A percentile compares a stretch with the other conserved stretches of the same genome.
Conservation (phyloP, 768 basidiomycete genomes). For the Auriscalpium vulgare region DNA sequence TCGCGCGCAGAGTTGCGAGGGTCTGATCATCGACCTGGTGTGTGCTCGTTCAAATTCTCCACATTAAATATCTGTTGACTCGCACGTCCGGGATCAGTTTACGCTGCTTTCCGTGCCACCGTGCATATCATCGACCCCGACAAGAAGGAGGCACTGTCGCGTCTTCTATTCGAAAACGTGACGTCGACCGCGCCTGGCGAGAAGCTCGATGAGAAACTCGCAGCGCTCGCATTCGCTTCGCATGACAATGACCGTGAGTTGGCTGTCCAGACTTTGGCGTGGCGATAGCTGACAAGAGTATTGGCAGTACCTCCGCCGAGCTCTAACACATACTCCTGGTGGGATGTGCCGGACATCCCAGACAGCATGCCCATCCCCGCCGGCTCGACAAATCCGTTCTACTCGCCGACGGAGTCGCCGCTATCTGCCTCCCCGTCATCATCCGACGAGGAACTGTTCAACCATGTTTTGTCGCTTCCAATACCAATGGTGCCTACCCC, state of each 20-base stretch:
- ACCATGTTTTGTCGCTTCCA: conserved; percentile 66
- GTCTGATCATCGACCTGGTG: conserved; percentile 96
- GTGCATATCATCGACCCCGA: conserved; percentile 72
- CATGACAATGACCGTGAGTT: conserved; percentile 38
- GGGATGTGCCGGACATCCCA: conserved; percentile 45
- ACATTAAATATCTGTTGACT: background rate
- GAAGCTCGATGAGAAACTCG: conserved; percentile 64
- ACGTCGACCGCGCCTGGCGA: conserved; percentile 57
- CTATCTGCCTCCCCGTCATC: conserved; percentile 72
- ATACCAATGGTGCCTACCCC: conserved; percentile 46
- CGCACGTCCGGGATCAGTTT: conserved; percentile 44
- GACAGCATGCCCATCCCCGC: conserved; percentile 34
- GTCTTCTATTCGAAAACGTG: conserved; percentile 58
- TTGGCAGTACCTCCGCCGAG: conserved; percentile 76
- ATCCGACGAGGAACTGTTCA: conserved; percentile 74
- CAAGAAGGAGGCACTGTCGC: conserved; percentile 65
- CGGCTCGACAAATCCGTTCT: conserved; percentile 57
- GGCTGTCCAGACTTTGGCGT: background rate
- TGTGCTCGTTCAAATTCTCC: conserved; percentile 4
- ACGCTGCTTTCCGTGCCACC: conserved; percentile 70
- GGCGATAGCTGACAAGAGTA: conserved; percentile 1
- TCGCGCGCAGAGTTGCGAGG: conserved; percentile 76
- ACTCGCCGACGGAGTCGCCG: conserved; percentile 56
- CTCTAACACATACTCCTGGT: conserved; percentile 71
- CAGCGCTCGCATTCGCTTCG: conserved; percentile 40